Base-by-base conservation (phyloP, 331 rosid genomes). In the Acacia concinna region DNA sequence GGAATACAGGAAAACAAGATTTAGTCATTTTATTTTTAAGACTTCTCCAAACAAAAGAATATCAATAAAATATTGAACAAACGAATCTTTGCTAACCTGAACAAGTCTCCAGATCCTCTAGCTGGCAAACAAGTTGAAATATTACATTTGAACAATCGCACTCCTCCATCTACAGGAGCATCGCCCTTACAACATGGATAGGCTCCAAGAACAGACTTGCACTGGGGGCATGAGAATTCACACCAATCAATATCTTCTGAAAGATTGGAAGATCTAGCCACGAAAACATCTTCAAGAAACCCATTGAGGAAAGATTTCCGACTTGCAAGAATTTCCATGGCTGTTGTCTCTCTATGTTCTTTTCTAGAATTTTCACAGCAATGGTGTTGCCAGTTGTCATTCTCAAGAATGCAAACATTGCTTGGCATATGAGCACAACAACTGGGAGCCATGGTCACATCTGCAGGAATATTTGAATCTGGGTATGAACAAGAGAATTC, bases 251-350 rank as follows among this genome's bases (percentile, higher is more conserved):
- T 88, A 84, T 95, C 96, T 72, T 65, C 76, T 0, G 93, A 85
- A 47, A 90, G 91, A 83, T 90, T 86, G 82, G 96, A 91, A 57
- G 85, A 86, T 78, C 93, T 91, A 68, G 93, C 96, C 96, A 95
- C 93, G 87, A 95, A 95, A 66, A 89, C 72, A 83, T 90, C 96
- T 83, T 86, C 99, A 87, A 95, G 97, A 86, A 83, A 93, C 52
- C 98, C 98, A 81, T 93, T 90, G 68, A 93, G 91, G 23, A 95
- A 83, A 21, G 91, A 75, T 76, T 85, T 86, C 66, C 86, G 91
- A 78, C 83, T 84, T 59, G 68, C 90, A 78, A 76, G 57, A 83
- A 84, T 83, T 88, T 84, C 81, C 30, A 54, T 18, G 37, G 67
- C 78, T 64, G 81, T 63, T 34, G 67, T 41, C 38, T 85, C 75